Base-by-base conservation (phyloP, 164 flowering plant species). In the Dillenia turbinata region DNA sequence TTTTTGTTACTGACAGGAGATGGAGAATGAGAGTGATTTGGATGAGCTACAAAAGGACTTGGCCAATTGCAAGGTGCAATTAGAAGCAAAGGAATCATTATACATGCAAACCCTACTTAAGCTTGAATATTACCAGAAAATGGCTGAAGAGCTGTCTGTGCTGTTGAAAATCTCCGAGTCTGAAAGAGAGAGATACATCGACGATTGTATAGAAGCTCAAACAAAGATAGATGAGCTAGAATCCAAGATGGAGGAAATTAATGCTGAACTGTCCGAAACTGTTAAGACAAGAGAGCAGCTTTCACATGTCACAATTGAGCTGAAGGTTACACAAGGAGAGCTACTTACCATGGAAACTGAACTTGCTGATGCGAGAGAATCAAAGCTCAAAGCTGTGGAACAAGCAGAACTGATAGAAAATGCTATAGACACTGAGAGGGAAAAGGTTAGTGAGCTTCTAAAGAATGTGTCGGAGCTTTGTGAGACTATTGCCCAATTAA, bases 31-130 rank as follows among this genome's bases (percentile, higher is more conserved):
- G 44, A 73, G 56, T 56, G 78, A 78, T 57, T 45, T 70, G 9
- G 80, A 78, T 15, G 61, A 47, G 44, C 26, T 83, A n/a, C 55
- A 59, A 3, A 82, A 77, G 73, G 81, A 85, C 44, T 61, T 82
- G 57, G 78, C 89, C 14, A 81, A 67, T 63, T 71, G 68, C 73
- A 88, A 77, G 73, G 76, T 83, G 71, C 84, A 82, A 62, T 55
- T 84, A 43, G 94, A 85, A 75, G 83, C 80, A 16, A 80, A 71
- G 57, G 85, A 84, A 12, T 71, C 80, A 19, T 79, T 79, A 54
- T 45, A 75, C 73, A 68, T 58, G 77, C 85, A 88, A 71, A 73
- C 75, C 10, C 73, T 83, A 54, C 82, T 77, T 26, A 61, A 71
- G 68, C 73, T 79, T 9, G 84, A 85, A 47, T 64, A 73, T 43